These are phyloP conservation scores for Ettlia oleoabundans DNA, from an alignment of 139 green algal genomes.

Conservation along the genomic window DNA sequence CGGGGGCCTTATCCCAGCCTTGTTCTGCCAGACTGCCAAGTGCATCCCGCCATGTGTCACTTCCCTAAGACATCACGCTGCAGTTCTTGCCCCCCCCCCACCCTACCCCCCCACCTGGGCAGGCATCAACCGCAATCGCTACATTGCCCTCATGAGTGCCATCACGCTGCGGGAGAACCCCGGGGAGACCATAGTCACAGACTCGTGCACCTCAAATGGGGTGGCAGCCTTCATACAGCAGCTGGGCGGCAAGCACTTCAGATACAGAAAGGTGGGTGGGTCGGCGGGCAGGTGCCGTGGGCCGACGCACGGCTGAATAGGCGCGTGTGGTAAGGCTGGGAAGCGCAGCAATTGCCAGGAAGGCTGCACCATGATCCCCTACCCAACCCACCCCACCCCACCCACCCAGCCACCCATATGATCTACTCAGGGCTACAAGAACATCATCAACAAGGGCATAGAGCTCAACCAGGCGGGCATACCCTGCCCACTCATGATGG, in stretches of 20 bases:
- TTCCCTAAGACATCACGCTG: not conserved
- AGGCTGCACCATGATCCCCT: not conserved
- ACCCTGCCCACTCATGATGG: conserved; percentile 94
- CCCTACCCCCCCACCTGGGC: not conserved
- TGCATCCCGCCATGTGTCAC: no score
- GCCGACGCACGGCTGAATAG: not conserved
- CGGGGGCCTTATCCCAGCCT: no score
- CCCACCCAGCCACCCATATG: conserved; percentile 67
- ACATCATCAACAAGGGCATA: conserved; percentile 94
- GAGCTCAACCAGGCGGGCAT: conserved; percentile 81
- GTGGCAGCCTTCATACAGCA: conserved; percentile 87
- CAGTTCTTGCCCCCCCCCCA: not conserved
- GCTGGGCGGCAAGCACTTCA: conserved; percentile 82
- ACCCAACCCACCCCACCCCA: not conserved
- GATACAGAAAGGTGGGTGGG: conserved; percentile 37
- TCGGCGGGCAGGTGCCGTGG: not conserved
- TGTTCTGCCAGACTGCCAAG: no score
- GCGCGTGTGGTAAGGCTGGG: no score
- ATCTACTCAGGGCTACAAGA: conserved; percentile 95
- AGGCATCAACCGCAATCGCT: conserved; percentile 94
- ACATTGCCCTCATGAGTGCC: conserved; percentile 90
- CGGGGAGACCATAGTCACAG: conserved; percentile 93
- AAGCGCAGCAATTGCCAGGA: not conserved
- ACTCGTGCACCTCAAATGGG: conserved; percentile 88
- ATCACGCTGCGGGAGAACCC: conserved; percentile 88